Percentiles rank a stretch among this genome's conserved stretches.
phyloP scores from a whole-genome alignment of 2,329 filamentous ascomycete genomes.

The Colletotrichum lentis region DNA sequence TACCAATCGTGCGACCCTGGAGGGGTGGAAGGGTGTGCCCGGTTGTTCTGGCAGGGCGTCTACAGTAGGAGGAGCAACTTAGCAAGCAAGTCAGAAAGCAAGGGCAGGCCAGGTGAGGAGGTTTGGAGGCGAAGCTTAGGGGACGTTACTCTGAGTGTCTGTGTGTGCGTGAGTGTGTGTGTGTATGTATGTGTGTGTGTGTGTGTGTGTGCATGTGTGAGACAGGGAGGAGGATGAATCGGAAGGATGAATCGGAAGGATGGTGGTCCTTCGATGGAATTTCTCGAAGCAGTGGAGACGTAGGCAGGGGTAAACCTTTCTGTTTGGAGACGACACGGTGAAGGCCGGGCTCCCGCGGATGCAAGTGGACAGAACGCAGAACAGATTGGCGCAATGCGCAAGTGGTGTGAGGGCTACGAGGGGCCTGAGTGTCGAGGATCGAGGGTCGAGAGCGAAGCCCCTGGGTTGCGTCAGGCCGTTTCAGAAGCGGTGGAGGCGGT shows the following conservation, averaged over 20 bases:
- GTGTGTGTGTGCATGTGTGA: no score
- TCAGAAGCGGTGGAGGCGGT: conserved; percentile 43
- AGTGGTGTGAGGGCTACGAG: conserved; percentile 28
- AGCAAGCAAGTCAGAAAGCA: conserved; percentile 14
- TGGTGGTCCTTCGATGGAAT: conserved; percentile 31
- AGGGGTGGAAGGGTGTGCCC: conserved; percentile 34
- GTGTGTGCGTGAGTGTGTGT: neutral
- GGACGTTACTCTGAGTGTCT: neutral
- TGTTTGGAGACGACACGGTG: conserved; percentile 29
- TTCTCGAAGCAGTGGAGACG: conserved; percentile 40
- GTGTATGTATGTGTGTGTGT: no score
- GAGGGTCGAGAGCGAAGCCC: conserved; percentile 40
- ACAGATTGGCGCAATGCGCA: conserved; percentile 27
- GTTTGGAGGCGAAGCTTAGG: conserved; percentile 5
- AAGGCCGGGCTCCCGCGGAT: conserved; percentile 26
- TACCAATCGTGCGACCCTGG: conserved; percentile 31
- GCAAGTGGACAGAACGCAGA: conserved; percentile 9
- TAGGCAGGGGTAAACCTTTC: conserved; percentile 26
- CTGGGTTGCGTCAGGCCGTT: conserved; percentile 51
- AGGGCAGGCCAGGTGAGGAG: conserved; percentile 16
- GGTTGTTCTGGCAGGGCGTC: conserved; percentile 36
- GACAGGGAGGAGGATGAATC: neutral
- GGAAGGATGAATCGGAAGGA: conserved; percentile 10
- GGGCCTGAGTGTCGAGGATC: conserved; percentile 42
- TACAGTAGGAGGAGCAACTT: neutral